phyloP scores from a whole-genome alignment of 345 rosid species.

The Raphanus sativus region DNA sequence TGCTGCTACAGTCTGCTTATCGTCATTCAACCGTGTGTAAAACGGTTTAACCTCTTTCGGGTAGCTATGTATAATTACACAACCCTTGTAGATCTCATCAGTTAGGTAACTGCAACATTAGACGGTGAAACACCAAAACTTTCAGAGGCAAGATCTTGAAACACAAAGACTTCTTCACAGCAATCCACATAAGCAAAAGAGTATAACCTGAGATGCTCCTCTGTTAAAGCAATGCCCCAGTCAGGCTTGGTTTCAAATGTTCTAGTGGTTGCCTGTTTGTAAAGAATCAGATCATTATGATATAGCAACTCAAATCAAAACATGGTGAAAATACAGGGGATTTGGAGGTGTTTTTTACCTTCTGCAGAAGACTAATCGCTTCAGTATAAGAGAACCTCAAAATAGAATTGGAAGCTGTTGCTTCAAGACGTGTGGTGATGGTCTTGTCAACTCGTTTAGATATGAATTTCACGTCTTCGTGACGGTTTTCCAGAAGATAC shows the following conservation, averaged over 20 bases:
- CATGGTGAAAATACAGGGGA: not conserved
- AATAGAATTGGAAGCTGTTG: slow-evolving; percentile 42
- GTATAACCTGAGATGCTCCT: slow-evolving; percentile 83
- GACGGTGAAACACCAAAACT: not conserved
- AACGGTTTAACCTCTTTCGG: slow-evolving; percentile 72
- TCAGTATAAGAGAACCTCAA: slow-evolving; percentile 64
- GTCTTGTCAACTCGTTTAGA: slow-evolving; percentile 58
- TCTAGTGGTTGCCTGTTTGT: slow-evolving; percentile 49
- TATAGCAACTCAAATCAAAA: not conserved
- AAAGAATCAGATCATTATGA: slow-evolving; percentile 7
- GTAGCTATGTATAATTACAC: slow-evolving; percentile 60
- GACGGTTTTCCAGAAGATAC: slow-evolving; percentile 64
- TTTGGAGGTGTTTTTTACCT: slow-evolving; percentile 43
- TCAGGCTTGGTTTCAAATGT: slow-evolving; percentile 55
- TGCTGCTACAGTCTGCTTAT: slow-evolving; percentile 80
- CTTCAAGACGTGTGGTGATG: slow-evolving; percentile 53
- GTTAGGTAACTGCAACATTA: slow-evolving; percentile 60
- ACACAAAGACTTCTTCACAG: not conserved
- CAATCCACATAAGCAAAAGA: not conserved
- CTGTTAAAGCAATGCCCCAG: slow-evolving; percentile 64
- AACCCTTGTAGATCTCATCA: slow-evolving; percentile 62
- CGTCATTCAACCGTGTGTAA: slow-evolving; percentile 63
- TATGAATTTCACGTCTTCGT: slow-evolving; percentile 63
- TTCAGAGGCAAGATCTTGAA: not conserved
- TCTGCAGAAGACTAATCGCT: slow-evolving; percentile 54